These are phyloP conservation scores for Aspergillus alliaceus DNA, from an alignment of 2,329 filamentous ascomycete genomes.

Conservation along the genomic window DNA sequence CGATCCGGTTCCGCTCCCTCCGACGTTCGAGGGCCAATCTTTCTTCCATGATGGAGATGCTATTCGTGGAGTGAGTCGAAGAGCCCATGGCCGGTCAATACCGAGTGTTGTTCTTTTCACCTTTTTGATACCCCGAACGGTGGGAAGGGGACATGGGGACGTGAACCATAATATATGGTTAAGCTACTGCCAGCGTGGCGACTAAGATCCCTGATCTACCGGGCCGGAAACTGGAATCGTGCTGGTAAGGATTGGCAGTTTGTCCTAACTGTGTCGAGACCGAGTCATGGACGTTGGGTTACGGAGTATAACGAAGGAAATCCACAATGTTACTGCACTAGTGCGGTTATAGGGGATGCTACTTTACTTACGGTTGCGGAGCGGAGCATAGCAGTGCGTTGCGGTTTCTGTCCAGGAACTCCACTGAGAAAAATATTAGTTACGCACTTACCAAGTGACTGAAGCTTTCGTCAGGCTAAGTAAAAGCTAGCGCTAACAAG, in stretches of 20 bases:
- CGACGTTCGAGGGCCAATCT: not conserved
- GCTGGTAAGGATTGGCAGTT: not conserved
- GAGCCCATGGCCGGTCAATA: not conserved
- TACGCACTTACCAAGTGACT: no score
- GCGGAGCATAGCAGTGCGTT: no score
- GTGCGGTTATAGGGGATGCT: no score
- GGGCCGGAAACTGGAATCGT: not conserved
- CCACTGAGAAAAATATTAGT: no score
- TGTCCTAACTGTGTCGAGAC: not conserved
- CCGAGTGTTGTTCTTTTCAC: not conserved
- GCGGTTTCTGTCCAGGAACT: no score
- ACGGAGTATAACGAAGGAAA: not conserved
- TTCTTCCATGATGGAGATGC: not conserved
- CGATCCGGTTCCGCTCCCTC: slow-evolving; percentile 1
- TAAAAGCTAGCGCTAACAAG: not conserved
- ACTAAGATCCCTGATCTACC: slow-evolving; percentile 1
- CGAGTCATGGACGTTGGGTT: not conserved
- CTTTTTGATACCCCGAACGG: not conserved
- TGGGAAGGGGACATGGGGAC: not conserved
- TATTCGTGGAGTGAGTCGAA: not conserved
- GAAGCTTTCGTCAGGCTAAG: not conserved
- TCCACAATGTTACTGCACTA: not conserved
- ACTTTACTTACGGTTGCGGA: no score
- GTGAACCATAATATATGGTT: not conserved
- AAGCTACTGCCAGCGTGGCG: not conserved